Evolutionary conservation across 345 rosid genomes (phyloP).

Genomic region (Murraya paniculata): DNA sequence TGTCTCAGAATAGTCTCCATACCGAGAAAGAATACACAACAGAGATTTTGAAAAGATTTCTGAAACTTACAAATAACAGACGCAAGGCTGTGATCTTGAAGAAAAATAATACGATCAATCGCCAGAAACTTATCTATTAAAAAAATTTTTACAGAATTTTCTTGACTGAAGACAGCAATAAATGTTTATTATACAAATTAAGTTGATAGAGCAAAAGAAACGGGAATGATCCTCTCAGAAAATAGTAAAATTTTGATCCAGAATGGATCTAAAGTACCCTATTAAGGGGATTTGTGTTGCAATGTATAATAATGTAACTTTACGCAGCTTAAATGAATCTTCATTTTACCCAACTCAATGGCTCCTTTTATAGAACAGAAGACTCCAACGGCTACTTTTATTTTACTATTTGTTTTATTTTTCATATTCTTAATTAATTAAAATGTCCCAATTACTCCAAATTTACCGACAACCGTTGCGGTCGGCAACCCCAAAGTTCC

Average conservation of each 20-base stretch:
- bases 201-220: background rate
- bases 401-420: background rate
- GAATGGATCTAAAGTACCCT: constrained; percentile 8
- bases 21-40: background rate
- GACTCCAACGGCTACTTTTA: constrained; percentile 46
- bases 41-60: too few relatives aligned
- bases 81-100: constrained; percentile 35
- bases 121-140: constrained; percentile 3
- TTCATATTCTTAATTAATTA: constrained; percentile 1
- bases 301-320: background rate
- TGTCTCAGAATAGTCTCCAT: constrained; percentile 50
- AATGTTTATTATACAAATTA: background rate
- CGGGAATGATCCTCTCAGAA: background rate
- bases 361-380: constrained; percentile 43
- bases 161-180: background rate
- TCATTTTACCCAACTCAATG: background rate
- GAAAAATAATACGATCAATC: constrained; percentile 36
- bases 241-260: constrained; percentile 1
- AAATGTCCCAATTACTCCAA: constrained; percentile 27
- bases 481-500: constrained; percentile 35
- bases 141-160: background rate
- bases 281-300: background rate
- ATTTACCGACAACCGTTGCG: constrained; percentile 52
- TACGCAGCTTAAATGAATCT: background rate
- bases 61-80: background rate